These are phyloP conservation scores for Histomonas meleagridis DNA, from an alignment of 208 protist genomes.

Conservation along the genomic window DNA sequence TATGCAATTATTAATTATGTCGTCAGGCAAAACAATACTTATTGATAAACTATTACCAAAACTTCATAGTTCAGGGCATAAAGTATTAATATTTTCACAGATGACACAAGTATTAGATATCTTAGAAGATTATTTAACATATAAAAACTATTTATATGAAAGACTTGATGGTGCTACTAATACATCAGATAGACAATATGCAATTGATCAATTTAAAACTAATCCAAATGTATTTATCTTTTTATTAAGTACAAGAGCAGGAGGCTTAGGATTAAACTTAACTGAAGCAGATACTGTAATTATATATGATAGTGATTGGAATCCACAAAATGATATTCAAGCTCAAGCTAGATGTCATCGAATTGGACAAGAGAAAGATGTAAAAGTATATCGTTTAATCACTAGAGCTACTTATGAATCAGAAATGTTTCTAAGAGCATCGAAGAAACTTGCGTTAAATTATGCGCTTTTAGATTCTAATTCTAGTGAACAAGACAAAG, in stretches of 20 bases:
- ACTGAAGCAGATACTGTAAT: constrained; percentile 65
- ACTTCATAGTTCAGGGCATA: constrained; percentile 61
- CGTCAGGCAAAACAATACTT: constrained; percentile 36
- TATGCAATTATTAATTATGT: not conserved
- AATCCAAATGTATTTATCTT: constrained; percentile 56
- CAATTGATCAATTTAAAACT: constrained; percentile 51
- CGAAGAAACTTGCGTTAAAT: constrained; percentile 69
- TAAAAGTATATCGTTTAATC: constrained; percentile 82
- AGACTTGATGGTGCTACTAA: constrained; percentile 39
- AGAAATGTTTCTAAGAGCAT: constrained; percentile 67
- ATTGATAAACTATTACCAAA: constrained; percentile 52
- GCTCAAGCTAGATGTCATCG: constrained; percentile 76
- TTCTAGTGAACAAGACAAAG: not conserved
- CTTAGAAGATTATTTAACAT: constrained; percentile 50
- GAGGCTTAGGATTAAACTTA: constrained; percentile 65
- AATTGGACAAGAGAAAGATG: constrained; percentile 74
- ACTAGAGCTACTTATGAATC: constrained; percentile 79
- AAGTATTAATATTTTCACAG: constrained; percentile 94
- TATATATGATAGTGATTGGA: constrained; percentile 78
- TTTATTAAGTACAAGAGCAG: constrained; percentile 60
- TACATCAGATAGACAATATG: constrained; percentile 41
- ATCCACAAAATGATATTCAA: constrained; percentile 89
- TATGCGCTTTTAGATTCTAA: constrained; percentile 54
- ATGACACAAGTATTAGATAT: constrained; percentile 63
- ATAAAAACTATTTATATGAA: constrained; percentile 39